Evolutionary conservation across 768 basidiomycete species (phyloP), one percentile per base, ranked within the genome.

Genomic region (Termitomyces sp.): DNA sequence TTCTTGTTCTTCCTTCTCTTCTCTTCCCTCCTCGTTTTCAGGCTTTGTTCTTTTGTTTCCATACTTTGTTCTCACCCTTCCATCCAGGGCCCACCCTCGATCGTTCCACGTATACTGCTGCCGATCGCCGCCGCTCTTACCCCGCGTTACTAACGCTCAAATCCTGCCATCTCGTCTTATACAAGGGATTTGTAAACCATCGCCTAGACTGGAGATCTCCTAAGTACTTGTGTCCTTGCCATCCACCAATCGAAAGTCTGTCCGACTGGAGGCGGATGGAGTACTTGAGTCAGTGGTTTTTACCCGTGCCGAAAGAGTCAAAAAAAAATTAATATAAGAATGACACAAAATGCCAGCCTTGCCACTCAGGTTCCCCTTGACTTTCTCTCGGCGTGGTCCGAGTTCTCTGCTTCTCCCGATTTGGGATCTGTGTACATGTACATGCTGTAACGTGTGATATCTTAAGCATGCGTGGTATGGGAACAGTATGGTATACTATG

Each of bases 271-370:
- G 55, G 32, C 46, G 55, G 53, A 38, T 54, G 52, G 57, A 44
- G 33, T 32, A 32, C 38, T 41, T 18, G 50, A 35, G 53, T 58
- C 32, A 38, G 30, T 58, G 26, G 38, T 28, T 23, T 58, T 53
- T 58, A 20, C 41, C 26, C 16, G 6, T 49, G 46, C 47, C 47
- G 41, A 54, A 52, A 59, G 52, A 55, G 58, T 47, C 26, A 54
- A 54, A 48, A 59, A 54, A 54, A 48, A 59, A 14, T 54, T 54
- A 54, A 59, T 54, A 54, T 59, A 30, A 49, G 26, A 16, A 59
- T 59, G 58, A 55, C 58, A 59, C 58, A 52, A 59, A 59, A 59
- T 59, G 58, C 58, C 58, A 59, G 54, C 58, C 50, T 40, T 51
- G 44, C 58, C 36, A 41, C 38, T 36, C 36, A 41, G 35, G 18